These are phyloP conservation scores for Colletotrichum echinochloae DNA, from an alignment of 2,329 filamentous ascomycete genomes.

Conservation along the genomic window DNA sequence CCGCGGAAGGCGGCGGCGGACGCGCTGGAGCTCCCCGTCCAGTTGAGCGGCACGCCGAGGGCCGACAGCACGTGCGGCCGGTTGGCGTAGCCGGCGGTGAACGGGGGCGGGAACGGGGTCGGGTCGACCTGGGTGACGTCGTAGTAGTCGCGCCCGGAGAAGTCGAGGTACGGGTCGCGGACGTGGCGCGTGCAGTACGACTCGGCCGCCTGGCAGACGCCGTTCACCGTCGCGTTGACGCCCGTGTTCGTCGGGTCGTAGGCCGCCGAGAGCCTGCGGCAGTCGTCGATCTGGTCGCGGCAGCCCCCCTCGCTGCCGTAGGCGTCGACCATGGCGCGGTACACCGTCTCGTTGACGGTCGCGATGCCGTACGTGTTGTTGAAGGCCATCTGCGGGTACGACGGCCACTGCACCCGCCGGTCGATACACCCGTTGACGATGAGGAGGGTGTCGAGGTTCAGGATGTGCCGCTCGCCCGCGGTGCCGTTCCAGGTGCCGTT, in stretches of 20 bases:
- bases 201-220: conserved; percentile 34
- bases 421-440: conserved; percentile 71
- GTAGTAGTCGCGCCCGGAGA: conserved; percentile 38
- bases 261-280: conserved; percentile 54
- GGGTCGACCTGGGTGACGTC: conserved; percentile 43
- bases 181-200: conserved; percentile 37
- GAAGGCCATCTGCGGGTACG: conserved; percentile 49
- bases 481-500: conserved; percentile 49
- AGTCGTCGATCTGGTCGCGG: conserved; percentile 63
- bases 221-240: conserved; percentile 46
- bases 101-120: conserved; percentile 40
- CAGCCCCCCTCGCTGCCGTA: conserved; percentile 59
- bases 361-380: conserved; percentile 50
- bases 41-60: conserved; percentile 72
- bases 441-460: conserved; percentile 63
- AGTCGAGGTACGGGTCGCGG: conserved; percentile 32
- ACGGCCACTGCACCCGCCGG: conserved; percentile 50
- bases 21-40: conserved; percentile 48
- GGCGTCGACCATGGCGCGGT: conserved; percentile 47
- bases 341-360: conserved; percentile 49
- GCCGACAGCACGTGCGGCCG: conserved; percentile 62
- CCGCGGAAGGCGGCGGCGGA: conserved; percentile 36
- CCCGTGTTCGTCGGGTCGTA: conserved; percentile 42
- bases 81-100: conserved; percentile 41
- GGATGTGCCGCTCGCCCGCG: conserved; percentile 53